These are phyloP conservation scores for Podaxis mareebaensis DNA, from an alignment of 768 basidiomycete genomes.

Conservation along the genomic window DNA sequence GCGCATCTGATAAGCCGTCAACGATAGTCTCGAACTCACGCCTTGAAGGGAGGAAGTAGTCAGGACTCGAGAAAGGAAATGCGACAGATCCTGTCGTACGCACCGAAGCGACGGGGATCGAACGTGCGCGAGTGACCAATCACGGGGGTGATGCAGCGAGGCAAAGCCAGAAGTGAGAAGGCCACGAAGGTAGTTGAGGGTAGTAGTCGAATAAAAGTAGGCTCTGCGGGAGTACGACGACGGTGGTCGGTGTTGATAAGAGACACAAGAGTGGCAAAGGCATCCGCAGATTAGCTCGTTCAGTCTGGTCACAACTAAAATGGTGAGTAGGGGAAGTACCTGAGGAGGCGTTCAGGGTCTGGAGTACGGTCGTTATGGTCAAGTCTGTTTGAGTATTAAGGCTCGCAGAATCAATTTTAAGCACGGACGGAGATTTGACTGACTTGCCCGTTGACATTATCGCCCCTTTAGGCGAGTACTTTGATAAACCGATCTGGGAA, in stretches of 20 bases:
- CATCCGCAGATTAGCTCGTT: slow-evolving; percentile 8
- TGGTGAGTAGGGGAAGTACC: slow-evolving; percentile 39
- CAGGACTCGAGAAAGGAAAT: not conserved
- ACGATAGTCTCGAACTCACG: slow-evolving; percentile 85
- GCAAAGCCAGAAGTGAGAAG: slow-evolving; percentile 93
- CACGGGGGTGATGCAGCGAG: slow-evolving; percentile 84
- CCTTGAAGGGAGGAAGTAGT: slow-evolving; percentile 34
- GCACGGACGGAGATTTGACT: slow-evolving; percentile 2
- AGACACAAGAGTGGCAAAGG: slow-evolving; percentile 5
- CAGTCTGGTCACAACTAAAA: not conserved
- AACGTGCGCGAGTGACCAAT: slow-evolving; percentile 93
- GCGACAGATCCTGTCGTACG: slow-evolving; percentile 22
- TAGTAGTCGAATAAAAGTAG: slow-evolving; percentile 94
- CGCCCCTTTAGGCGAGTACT: slow-evolving; percentile 58
- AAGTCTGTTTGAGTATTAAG: slow-evolving; percentile 40
- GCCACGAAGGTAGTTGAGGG: slow-evolving; percentile 88
- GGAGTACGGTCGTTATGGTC: slow-evolving; percentile 80
- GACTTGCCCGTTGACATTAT: slow-evolving; percentile 90
- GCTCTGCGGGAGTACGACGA: slow-evolving; percentile 49
- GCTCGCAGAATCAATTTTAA: slow-evolving; percentile 20
- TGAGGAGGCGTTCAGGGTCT: slow-evolving; percentile 86
- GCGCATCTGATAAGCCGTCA: slow-evolving; percentile 81
- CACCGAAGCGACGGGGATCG: slow-evolving; percentile 76
- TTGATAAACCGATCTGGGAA: slow-evolving; percentile 5
- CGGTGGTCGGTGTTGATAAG: not conserved